phyloP scores from a whole-genome alignment of 495 filamentous ascomycete species.

The Lentithecium fluviatile region DNA sequence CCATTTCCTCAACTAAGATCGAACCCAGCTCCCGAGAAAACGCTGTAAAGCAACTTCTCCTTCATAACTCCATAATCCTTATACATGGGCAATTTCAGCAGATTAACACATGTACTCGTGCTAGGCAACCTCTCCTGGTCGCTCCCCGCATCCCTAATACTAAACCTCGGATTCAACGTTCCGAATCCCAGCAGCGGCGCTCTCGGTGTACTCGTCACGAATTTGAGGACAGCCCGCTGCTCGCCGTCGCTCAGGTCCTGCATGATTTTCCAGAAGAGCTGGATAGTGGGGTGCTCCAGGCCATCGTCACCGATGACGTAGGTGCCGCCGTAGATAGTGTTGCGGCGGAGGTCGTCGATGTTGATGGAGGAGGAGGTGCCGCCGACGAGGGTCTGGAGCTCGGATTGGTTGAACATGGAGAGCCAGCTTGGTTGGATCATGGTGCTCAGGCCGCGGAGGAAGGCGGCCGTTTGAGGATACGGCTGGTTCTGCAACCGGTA shows the following conservation, averaged over 20 bases:
- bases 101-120: conserved; percentile 94
- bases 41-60: conserved; percentile 84
- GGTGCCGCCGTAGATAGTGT: conserved; percentile 84
- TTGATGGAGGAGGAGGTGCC: conserved; percentile 83
- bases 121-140: conserved; percentile 83
- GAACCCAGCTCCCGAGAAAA: conserved; percentile 90
- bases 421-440: conserved; percentile 94
- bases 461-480: conserved; percentile 74
- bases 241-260: conserved; percentile 68
- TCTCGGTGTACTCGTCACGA: conserved; percentile 89
- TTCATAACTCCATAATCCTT: conserved; percentile 58
- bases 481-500: conserved; percentile 82
- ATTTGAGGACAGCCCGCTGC: conserved; percentile 83
- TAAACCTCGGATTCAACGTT: conserved; percentile 81
- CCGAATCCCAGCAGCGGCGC: conserved; percentile 91
- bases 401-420: conserved; percentile 96
- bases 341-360: conserved; percentile 78
- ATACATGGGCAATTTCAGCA: conserved; percentile 91
- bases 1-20: conserved; percentile 55
- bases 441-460: conserved; percentile 76
- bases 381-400: conserved; percentile 88
- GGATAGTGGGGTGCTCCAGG: conserved; percentile 76
- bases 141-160: conserved; percentile 79
- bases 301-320: conserved; percentile 87
- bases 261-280: conserved; percentile 93